A percentile compares a stretch with the other conserved stretches of the same genome.
These are phyloP conservation scores for Oryza australiensis DNA, from an alignment of 176 grass and related monocot genomes.

Conservation along the genomic window DNA sequence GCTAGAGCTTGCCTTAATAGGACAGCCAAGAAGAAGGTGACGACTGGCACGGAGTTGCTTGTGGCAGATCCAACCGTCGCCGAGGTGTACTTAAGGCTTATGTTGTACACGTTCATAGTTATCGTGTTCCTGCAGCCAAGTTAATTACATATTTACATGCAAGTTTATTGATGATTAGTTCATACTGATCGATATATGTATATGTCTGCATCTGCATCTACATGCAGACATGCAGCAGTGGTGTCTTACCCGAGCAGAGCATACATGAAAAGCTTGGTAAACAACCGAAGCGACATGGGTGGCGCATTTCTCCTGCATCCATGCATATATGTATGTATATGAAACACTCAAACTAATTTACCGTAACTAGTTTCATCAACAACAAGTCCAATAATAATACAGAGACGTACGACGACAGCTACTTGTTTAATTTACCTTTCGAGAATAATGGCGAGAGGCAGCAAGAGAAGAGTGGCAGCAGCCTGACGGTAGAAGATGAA, in stretches of 20 bases:
- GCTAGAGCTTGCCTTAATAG: no score
- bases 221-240: no score
- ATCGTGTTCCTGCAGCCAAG: not conserved
- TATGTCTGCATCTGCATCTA: no score
- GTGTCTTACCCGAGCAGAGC: not conserved
- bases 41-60: constrained; percentile 41
- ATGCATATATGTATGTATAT: no score
- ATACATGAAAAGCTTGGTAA: not conserved
- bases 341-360: no score
- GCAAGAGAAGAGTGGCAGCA: constrained; percentile 32
- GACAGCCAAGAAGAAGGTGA: constrained; percentile 73
- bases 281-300: not conserved
- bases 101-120: not conserved
- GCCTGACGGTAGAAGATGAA: constrained; percentile 71
- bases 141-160: not conserved
- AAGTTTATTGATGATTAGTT: not conserved
- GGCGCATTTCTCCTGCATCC: not conserved
- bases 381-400: no score
- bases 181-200: no score
- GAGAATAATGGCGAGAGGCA: constrained; percentile 39
- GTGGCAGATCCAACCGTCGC: constrained; percentile 49
- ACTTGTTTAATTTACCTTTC: no score
- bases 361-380: no score
- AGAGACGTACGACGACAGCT: no score
- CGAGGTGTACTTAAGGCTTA: constrained; percentile 65